Base-by-base conservation (phyloP, 2,329 filamentous ascomycete species). In the Penicillium sp. region DNA sequence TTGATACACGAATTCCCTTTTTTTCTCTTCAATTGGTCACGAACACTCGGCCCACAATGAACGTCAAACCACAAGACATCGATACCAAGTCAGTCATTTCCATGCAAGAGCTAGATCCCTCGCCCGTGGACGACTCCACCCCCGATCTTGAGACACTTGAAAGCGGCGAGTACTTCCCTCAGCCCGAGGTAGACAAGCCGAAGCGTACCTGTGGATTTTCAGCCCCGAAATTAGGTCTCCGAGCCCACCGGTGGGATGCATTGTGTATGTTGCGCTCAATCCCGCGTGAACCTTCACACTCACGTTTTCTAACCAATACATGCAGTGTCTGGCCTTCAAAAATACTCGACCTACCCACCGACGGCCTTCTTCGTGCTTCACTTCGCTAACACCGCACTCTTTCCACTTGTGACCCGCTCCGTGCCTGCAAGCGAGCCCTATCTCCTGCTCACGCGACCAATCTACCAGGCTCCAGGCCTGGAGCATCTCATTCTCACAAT, bases 321-420 rank as follows among this genome's bases (percentile, higher is more conserved):
- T 28, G 29, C 58, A 90, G 87, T 95, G 48, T 81, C 81, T 5
- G 84, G 88, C 44, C 79, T 94, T 33, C 94, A 97, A 72, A 87
- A 85, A 70, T 96, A 95, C 78, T 94, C 90, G 1, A 90, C 88
- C 61, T 95, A 96, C 76, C 85, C 88, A 59, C 92, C 90, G 66
- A 84, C 84, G 57, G 76, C 89, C 60, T 95, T 93, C 75, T 81
- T 87, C 31, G 79, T 84, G 28, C 79, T 94, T 52, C 91, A 95
- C 75, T 78, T 94, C 57, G 80, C 85, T 65, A 95, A 92, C 64
- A 93, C 90, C 31, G 89, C 89, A 7, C 70, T 95, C 41, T 86
- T 95, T 59, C 91, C 90, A 0, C 82, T 94, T 34, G 63, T 86
- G 45, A 90, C 88, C 38, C 83, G 80, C 52, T 90, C 88, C 42